phyloP scores from a whole-genome alignment of 1,139 yeast species.

The Kluyveromyces marxianus region DNA sequence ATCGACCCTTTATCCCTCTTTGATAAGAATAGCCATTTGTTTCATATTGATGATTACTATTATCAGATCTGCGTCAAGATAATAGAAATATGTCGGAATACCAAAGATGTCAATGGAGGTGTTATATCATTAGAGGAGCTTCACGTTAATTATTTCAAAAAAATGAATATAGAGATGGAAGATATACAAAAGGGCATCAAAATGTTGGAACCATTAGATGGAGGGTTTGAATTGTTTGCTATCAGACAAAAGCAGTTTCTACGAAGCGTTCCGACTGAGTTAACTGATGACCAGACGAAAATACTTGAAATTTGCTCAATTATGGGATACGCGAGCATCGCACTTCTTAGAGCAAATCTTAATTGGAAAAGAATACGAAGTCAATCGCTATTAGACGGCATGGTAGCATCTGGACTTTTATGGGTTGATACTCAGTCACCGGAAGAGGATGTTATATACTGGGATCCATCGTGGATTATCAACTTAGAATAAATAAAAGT shows the following conservation, averaged over 20 bases:
- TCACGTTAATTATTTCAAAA: slow-evolving; percentile 31
- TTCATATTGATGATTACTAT: slow-evolving; percentile 46
- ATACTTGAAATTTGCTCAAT: slow-evolving; percentile 70
- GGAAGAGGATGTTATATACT: slow-evolving; percentile 49
- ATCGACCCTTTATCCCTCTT: slow-evolving; percentile 64
- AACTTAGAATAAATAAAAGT: slow-evolving; percentile 1
- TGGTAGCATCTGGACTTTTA: slow-evolving; percentile 71
- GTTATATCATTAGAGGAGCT: slow-evolving; percentile 60
- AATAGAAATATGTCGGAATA: slow-evolving; percentile 66
- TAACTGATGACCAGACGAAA: slow-evolving; percentile 56
- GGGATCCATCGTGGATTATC: slow-evolving; percentile 52
- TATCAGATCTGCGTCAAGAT: slow-evolving; percentile 64
- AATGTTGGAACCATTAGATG: slow-evolving; percentile 36
- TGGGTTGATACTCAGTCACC: slow-evolving; percentile 59
- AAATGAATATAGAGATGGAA: slow-evolving; percentile 33
- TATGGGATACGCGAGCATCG: slow-evolving; percentile 58
- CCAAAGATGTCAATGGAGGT: slow-evolving; percentile 74
- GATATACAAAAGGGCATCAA: slow-evolving; percentile 47
- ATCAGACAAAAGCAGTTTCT: slow-evolving; percentile 37
- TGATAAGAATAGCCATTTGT: slow-evolving; percentile 31
- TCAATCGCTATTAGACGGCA: slow-evolving; percentile 59
- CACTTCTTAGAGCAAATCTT: slow-evolving; percentile 60
- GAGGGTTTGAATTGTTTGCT: slow-evolving; percentile 39
- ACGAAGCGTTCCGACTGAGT: slow-evolving; percentile 44
- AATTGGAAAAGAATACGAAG: slow-evolving; percentile 64